phyloP scores from a whole-genome alignment of 805 yeast species.

The Kluyveromyces wickerhamii region DNA sequence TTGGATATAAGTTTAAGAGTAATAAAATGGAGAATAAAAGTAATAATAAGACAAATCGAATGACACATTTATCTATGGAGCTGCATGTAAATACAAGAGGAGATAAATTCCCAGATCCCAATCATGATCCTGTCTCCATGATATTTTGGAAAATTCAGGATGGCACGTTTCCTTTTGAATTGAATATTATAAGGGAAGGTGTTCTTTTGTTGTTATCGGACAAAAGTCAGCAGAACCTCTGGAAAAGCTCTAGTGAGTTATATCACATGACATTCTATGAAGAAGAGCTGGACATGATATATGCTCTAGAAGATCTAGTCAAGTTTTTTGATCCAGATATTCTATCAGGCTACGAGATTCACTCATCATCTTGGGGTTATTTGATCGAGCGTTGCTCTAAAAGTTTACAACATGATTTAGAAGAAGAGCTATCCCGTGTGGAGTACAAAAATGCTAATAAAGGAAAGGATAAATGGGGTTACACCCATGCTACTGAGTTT shows the following conservation, averaged over 20 bases:
- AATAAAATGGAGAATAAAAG: conserved; percentile 9
- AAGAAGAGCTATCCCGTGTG: conserved; percentile 57
- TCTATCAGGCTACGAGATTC: conserved; percentile 76
- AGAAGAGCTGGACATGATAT: conserved; percentile 53
- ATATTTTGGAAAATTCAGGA: conserved; percentile 59
- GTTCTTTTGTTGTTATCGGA: conserved; percentile 22
- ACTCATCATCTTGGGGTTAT: conserved; percentile 84
- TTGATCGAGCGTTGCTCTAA: conserved; percentile 53
- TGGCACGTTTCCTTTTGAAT: conserved; percentile 30
- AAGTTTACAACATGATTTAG: conserved; percentile 43
- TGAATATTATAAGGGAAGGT: conserved; percentile 34
- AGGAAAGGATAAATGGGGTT: conserved; percentile 70
- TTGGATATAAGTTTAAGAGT: conserved; percentile 10
- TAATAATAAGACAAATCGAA: conserved; percentile 7
- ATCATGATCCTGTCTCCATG: conserved; percentile 45
- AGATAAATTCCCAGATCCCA: conserved; percentile 55
- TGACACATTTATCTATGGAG: conserved; percentile 52
- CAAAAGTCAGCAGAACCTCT: conserved; percentile 5
- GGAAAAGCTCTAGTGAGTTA: conserved; percentile 12
- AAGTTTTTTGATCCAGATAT: conserved; percentile 78
- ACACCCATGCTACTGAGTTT: conserved; percentile 65
- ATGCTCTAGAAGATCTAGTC: conserved; percentile 46
- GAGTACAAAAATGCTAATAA: conserved; percentile 40
- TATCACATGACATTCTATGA: conserved; percentile 35
- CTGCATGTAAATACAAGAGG: conserved; percentile 53